phyloP scores from a whole-genome alignment of 139 green algal genomes.

The Protoeuglena noctilucae region DNA sequence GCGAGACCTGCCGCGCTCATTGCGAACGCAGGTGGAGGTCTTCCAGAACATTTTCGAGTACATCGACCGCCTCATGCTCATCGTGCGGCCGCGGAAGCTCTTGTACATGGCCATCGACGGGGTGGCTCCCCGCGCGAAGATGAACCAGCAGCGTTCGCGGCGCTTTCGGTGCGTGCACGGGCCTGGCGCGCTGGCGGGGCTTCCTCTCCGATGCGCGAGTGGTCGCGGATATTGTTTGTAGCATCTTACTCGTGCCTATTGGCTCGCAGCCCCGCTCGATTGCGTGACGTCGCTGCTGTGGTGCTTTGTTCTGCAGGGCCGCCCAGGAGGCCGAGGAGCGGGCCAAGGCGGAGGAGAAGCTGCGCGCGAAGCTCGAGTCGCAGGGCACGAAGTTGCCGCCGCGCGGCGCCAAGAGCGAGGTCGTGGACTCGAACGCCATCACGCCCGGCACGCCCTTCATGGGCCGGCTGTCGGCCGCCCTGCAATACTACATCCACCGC shows the following conservation, averaged over 20 bases:
- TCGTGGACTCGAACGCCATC: constrained; percentile 95
- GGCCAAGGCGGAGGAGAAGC: constrained; percentile 44
- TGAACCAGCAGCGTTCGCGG: constrained; percentile 97
- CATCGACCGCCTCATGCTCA: constrained; percentile 94
- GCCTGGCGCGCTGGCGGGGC: too few species aligned
- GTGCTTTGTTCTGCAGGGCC: too few species aligned
- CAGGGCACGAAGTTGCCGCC: constrained; percentile 42
- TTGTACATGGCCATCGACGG: constrained; percentile 99
- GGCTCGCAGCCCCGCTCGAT: too few species aligned
- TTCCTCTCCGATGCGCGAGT: too few species aligned
- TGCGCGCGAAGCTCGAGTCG: constrained; percentile 6
- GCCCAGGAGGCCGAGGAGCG: constrained; percentile 68
- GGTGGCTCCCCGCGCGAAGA: constrained; percentile 93
- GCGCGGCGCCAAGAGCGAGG: constrained; percentile 45
- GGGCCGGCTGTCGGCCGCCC: constrained; percentile 68
- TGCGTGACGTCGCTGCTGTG: too few species aligned
- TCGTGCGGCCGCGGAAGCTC: constrained; percentile 86
- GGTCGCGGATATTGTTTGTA: too few species aligned
- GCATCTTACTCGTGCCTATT: too few species aligned
- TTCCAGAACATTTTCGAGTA: constrained; percentile 98
- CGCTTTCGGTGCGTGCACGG: too few species aligned
- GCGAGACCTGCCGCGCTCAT: background rate
- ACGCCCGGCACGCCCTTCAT: constrained; percentile 98
- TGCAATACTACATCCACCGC: constrained; percentile 95
- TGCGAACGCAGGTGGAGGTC: too few species aligned